These are phyloP conservation scores for Chloranthus sessilifolius DNA, from an alignment of 164 flowering plant species.

Conservation along the genomic window DNA sequence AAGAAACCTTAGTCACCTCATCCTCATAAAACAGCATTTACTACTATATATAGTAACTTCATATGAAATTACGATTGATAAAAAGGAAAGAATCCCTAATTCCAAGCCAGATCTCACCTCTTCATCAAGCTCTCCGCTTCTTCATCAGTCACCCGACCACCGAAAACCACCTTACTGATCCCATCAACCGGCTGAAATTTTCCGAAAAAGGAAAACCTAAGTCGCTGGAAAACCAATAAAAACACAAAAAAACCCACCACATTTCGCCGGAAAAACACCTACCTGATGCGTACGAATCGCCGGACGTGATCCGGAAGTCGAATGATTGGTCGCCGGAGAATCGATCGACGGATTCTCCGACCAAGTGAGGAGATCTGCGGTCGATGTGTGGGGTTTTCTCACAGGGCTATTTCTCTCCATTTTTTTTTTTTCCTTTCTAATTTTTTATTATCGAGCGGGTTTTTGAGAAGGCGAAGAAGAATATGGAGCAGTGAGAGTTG, in stretches of 20 bases:
- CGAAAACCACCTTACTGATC: constrained; percentile 82
- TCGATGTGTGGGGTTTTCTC: constrained; percentile 88
- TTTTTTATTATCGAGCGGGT: not conserved
- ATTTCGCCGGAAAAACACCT: constrained; percentile 2
- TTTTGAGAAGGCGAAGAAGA: constrained; percentile 1
- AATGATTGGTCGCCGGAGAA: constrained; percentile 26
- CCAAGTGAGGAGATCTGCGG: constrained; percentile 96
- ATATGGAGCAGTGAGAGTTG: too few species aligned
- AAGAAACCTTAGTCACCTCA: not conserved
- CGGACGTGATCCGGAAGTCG: constrained; percentile 39
- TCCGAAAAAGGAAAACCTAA: constrained; percentile 8
- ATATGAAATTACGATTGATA: not conserved
- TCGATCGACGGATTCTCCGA: constrained; percentile 57
- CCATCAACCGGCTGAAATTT: constrained; percentile 83
- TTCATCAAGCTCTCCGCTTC: constrained; percentile 71
- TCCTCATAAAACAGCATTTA: constrained; percentile 2
- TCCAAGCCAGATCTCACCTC: constrained; percentile 62
- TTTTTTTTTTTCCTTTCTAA: not conserved
- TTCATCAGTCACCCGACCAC: constrained; percentile 93
- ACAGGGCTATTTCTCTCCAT: constrained; percentile 81
- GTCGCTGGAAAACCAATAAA: not conserved
- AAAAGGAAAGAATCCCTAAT: constrained; percentile 1
- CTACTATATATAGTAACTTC: constrained; percentile 3
- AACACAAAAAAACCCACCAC: not conserved
- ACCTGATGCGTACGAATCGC: constrained; percentile 63